Evolutionary conservation across 139 green algal species (phyloP), one percentile per base, ranked within the genome.

Genomic region (Picochlorum sp.): DNA sequence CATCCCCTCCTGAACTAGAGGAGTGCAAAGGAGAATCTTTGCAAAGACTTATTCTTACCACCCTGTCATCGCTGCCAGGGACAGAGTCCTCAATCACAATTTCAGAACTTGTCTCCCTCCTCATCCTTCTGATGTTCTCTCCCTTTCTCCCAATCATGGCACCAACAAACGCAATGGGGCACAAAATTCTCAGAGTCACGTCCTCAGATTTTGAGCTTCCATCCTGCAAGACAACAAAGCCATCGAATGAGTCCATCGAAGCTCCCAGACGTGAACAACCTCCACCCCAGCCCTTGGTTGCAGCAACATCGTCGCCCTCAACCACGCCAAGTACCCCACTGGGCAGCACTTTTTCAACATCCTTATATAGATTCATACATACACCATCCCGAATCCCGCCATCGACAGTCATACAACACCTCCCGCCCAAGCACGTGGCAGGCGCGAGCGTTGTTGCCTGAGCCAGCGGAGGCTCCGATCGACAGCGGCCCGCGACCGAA

Each of bases 81-180:
- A 73, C 70, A n/a, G 37, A 56, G 4, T 72, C 70, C 6, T 70
- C 70, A 44, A 77, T 56, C 3, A 58, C 54, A 14, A 77, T 45
- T 3, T 59, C 31, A 21, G 70, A 38, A 21, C 37, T 47, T 13
- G 30, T 63, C 4, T 72, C 64, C 10, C 58, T 31, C 9, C 57
- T 41, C 15, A 72, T 60, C 45, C 59, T 45, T 37, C 60, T 69
- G 4, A 77, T 59, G 37, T 67, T 73, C 15, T 72, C 70, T 30
- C 70, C 70, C 44, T 62, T 69, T 65, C 63, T 71, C 55, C 70
- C 70, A 34, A 77, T 77, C 5, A 77, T 45, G 14, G 47, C 64
- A 15, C 65, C 44, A 31, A 72, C 65, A 9, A 65, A 31, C 8
- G 26, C 18, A 10, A 69, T 41, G 1, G 64, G 64, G 13, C 65